These are phyloP conservation scores for Kwoniella mangroviensis DNA, from an alignment of 768 basidiomycete genomes.

Conservation along the genomic window DNA sequence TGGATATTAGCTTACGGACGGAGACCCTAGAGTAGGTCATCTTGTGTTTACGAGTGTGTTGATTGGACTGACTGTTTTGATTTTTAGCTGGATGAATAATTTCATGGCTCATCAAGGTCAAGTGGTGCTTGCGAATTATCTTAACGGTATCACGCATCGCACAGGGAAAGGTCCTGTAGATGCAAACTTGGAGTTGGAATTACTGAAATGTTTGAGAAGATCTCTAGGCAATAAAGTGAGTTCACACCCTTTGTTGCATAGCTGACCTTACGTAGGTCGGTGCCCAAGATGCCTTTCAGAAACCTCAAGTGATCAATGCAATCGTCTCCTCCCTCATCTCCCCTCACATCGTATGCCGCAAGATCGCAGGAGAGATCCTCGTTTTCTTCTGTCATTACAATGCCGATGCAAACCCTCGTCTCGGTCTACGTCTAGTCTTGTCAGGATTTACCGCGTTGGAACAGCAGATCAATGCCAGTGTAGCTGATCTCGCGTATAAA, in stretches of 20 bases:
- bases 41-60: slow-evolving; percentile 4
- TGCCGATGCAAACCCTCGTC: slow-evolving; percentile 60
- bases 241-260: slow-evolving; percentile 2
- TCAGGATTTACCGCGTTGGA: slow-evolving; percentile 67
- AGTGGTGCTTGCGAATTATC: slow-evolving; percentile 45
- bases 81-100: slow-evolving; percentile 42
- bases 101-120: slow-evolving; percentile 47
- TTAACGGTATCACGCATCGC: slow-evolving; percentile 28
- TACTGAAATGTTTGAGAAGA: slow-evolving; percentile 81
- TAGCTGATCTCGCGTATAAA: slow-evolving; percentile 39
- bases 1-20: slow-evolving; percentile 75
- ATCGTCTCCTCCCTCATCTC: slow-evolving; percentile 82
- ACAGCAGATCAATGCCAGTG: slow-evolving; percentile 34
- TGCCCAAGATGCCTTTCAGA: slow-evolving; percentile 73
- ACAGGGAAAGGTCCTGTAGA: slow-evolving; percentile 66
- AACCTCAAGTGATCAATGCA: slow-evolving; percentile 74
- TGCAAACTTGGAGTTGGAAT: slow-evolving; percentile 77
- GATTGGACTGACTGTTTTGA: not conserved
- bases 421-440: slow-evolving; percentile 69
- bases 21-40: slow-evolving; percentile 73
- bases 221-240: slow-evolving; percentile 69
- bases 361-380: slow-evolving; percentile 77
- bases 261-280: slow-evolving; percentile 63
- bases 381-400: slow-evolving; percentile 73
- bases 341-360: slow-evolving; percentile 76